Percentiles rank a stretch among this genome's conserved stretches.
phyloP scores from a whole-genome alignment of 352 stramenopile species.

The Phytophthora crassamura region DNA sequence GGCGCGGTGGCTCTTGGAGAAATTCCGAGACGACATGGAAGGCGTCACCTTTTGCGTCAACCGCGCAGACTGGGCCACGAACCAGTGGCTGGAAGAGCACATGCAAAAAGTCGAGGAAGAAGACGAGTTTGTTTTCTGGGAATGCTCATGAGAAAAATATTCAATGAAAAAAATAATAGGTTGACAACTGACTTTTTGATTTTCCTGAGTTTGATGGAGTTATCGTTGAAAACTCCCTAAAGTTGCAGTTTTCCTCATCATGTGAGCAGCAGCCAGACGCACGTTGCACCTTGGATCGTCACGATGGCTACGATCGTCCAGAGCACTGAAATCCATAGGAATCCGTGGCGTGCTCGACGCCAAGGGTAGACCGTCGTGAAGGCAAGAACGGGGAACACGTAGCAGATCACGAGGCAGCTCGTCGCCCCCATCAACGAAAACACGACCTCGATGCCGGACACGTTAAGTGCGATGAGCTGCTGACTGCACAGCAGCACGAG shows the following conservation, averaged over 20 bases:
- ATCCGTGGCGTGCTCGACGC: constrained; percentile 29
- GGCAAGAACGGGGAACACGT: constrained; percentile 48
- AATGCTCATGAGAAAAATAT: background rate
- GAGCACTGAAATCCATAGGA: constrained; percentile 25
- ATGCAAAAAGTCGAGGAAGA: constrained; percentile 22
- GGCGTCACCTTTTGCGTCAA: constrained; percentile 22
- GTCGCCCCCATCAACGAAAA: constrained; percentile 63
- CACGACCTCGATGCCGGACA: constrained; percentile 58
- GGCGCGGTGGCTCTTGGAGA: constrained; percentile 21
- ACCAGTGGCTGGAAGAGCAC: constrained; percentile 28
- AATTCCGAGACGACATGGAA: constrained; percentile 18
- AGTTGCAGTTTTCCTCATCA: constrained; percentile 7
- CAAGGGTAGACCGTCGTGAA: constrained; percentile 63
- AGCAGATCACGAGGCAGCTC: constrained; percentile 57
- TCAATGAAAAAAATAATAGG: no score
- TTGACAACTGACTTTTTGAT: no score
- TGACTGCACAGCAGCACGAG: constrained; percentile 30
- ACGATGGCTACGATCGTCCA: constrained; percentile 30
- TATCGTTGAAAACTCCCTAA: constrained; percentile 45
- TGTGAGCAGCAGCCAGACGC: constrained; percentile 27
- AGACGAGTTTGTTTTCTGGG: constrained; percentile 27
- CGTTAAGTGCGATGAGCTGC: constrained; percentile 43
- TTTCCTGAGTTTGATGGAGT: no score
- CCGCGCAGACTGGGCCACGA: constrained; percentile 27
- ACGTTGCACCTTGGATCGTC: constrained; percentile 33